A percentile compares a stretch with the other conserved stretches of the same genome.
These are phyloP conservation scores for Omphalotus guepiniiformis DNA, from an alignment of 768 basidiomycete species.

Conservation along the genomic window DNA sequence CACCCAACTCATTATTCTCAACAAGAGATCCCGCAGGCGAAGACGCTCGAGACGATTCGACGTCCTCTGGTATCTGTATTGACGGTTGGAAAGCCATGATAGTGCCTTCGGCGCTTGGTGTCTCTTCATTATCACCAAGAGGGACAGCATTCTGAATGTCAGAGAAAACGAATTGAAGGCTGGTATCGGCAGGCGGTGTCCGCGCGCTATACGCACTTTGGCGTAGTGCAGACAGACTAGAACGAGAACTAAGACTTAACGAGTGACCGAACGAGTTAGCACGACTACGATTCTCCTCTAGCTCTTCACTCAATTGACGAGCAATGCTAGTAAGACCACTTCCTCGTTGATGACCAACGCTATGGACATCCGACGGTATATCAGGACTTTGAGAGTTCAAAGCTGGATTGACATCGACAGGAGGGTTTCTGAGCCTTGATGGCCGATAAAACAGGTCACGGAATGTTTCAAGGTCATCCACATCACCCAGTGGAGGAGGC, in stretches of 20 bases:
- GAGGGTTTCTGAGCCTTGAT: slow-evolving; percentile 16
- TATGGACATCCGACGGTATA: slow-evolving; percentile 31
- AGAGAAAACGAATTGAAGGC: slow-evolving; percentile 16
- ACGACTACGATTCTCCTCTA: slow-evolving; percentile 35
- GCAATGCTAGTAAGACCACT: slow-evolving; percentile 47
- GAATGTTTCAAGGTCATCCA: slow-evolving; percentile 70
- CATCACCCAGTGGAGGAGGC: slow-evolving; percentile 49
- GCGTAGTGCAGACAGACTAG: slow-evolving; percentile 19
- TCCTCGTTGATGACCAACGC: slow-evolving; percentile 27
- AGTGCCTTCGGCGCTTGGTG: slow-evolving; percentile 18
- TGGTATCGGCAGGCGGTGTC: slow-evolving; percentile 20
- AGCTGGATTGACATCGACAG: slow-evolving; percentile 19
- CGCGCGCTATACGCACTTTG: slow-evolving; percentile 32
- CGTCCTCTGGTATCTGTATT: slow-evolving; percentile 45
- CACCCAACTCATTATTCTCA: slow-evolving; percentile 41
- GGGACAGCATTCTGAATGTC: slow-evolving; percentile 10
- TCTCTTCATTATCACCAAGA: slow-evolving; percentile 19
- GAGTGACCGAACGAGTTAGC: slow-evolving; percentile 3
- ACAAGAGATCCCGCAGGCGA: slow-evolving; percentile 31
- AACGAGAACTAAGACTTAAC: slow-evolving; percentile 13
- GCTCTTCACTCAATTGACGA: slow-evolving; percentile 47
- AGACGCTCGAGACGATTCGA: slow-evolving; percentile 39
- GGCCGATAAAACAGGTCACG: slow-evolving; percentile 71
- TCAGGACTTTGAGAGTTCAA: slow-evolving; percentile 22
- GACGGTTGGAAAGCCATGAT: slow-evolving; percentile 37